Evolutionary conservation across 192 early-diverging fungal species (phyloP), one percentile per base, ranked within the genome.

Genomic region (Pilobolus umbonatus): DNA sequence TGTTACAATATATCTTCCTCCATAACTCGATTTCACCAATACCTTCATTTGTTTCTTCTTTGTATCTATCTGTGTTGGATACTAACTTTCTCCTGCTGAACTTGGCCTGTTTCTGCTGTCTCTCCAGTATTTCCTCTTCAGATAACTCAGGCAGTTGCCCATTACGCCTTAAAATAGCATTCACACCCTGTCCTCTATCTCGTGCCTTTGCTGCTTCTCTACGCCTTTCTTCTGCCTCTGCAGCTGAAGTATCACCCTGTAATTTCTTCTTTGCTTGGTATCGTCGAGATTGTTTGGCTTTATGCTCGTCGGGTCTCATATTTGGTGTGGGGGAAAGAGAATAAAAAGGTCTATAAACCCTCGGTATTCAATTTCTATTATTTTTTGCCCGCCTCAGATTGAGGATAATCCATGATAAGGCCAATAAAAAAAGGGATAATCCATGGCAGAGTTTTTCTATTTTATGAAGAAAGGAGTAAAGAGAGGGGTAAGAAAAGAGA

Each of bases 321-420:
- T 29, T 32, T 15, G 49, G 5, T 32, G 15, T 29, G 66, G 47
- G 80, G 72, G 88, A 89, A 77, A 85, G 79, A 65, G 75, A 86
- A 61, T 93, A 92, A 38, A 85, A 85, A 70, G 80, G n/a, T n/a
- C n/a, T n/a, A n/a, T n/a, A n/a, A n/a, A n/a, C n/a, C n/a, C n/a
- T n/a, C n/a, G n/a, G n/a, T n/a, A n/a, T n/a, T n/a, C n/a, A n/a
- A n/a, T n/a, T n/a, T n/a, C n/a, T n/a, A n/a, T n/a, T n/a, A n/a
- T n/a, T n/a, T n/a, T n/a, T n/a, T n/a, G n/a, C n/a, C n/a, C n/a
- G n/a, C n/a, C n/a, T n/a, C n/a, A n/a, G n/a, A n/a, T n/a, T n/a
- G n/a, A n/a, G n/a, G n/a, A n/a, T n/a, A n/a, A n/a, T n/a, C n/a
- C n/a, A n/a, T n/a, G n/a, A n/a, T n/a, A n/a, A n/a, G n/a, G n/a